phyloP scores from a whole-genome alignment of 345 rosid genomes.

The Laguncularia racemosa region DNA sequence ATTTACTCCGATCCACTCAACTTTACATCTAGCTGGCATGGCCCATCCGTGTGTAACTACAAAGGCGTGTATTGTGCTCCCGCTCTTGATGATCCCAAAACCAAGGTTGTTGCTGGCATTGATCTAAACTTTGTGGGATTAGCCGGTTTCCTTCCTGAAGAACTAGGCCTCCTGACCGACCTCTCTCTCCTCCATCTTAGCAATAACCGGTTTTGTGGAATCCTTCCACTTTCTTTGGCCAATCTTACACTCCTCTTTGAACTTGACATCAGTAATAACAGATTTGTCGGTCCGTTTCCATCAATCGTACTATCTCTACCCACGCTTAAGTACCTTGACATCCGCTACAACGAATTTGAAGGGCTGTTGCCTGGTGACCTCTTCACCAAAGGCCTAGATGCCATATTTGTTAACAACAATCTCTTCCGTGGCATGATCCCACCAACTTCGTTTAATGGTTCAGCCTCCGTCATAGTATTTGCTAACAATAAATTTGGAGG shows the following conservation, averaged over 20 bases:
- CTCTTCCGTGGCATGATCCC: conserved; percentile 37
- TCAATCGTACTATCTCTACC: conserved; percentile 60
- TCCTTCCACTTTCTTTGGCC: conserved; percentile 51
- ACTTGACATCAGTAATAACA: conserved; percentile 84
- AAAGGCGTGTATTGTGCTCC: conserved; percentile 54
- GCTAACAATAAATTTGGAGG: conserved; percentile 81
- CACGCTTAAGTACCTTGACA: conserved; percentile 46
- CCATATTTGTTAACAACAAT: conserved; percentile 74
- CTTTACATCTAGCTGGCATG: conserved; percentile 70
- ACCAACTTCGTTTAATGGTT: conserved; percentile 22
- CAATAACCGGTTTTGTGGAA: conserved; percentile 85
- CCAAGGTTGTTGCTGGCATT: conserved; percentile 59
- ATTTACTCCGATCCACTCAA: conserved; percentile 82
- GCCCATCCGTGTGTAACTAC: conserved; percentile 68
- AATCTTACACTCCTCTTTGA: conserved; percentile 63
- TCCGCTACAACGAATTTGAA: conserved; percentile 86
- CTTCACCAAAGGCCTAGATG: conserved; percentile 60
- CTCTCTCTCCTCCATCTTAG: conserved; percentile 71
- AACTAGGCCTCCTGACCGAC: conserved; percentile 68
- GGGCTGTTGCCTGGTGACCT: conserved; percentile 69
- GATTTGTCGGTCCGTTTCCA: conserved; percentile 85
- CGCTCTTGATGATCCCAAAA: conserved; percentile 35
- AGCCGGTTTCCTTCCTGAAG: conserved; percentile 77
- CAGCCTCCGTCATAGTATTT: conserved; percentile 66
- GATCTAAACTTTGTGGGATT: conserved; percentile 68